phyloP scores from a whole-genome alignment of 1,139 yeast genomes.

The Meyerozyma elateridarum region DNA sequence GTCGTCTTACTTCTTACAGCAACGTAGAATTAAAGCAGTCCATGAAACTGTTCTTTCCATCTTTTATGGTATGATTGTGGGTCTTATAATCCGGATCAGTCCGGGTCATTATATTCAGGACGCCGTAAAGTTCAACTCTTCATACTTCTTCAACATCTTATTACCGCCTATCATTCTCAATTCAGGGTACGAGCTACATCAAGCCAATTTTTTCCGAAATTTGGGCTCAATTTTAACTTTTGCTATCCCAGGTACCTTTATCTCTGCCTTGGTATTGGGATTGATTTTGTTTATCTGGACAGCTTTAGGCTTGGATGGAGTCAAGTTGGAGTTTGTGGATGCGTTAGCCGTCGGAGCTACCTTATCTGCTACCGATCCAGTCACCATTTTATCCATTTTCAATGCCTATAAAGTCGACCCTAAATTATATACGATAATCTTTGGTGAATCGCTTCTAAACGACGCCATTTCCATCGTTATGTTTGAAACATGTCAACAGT shows the following conservation, averaged over 20 bases:
- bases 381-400: constrained; percentile 91
- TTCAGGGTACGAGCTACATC: constrained; percentile 94
- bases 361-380: constrained; percentile 97
- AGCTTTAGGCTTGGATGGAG: constrained; percentile 81
- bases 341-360: constrained; percentile 98
- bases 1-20: constrained; percentile 92
- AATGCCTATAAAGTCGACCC: constrained; percentile 98
- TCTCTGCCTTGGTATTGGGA: constrained; percentile 87
- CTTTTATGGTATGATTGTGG: constrained; percentile 95
- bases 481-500: constrained; percentile 98
- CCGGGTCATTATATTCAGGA: constrained; percentile 98
- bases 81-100: constrained; percentile 77
- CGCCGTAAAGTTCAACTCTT: constrained; percentile 90
- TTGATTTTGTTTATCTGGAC: constrained; percentile 86
- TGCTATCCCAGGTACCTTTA: constrained; percentile 96
- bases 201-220: constrained; percentile 89
- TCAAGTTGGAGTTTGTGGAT: constrained; percentile 86
- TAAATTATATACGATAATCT: constrained; percentile 89
- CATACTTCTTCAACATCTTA: constrained; percentile 88
- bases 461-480: constrained; percentile 98
- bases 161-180: constrained; percentile 95
- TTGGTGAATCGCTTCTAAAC: constrained; percentile 91
- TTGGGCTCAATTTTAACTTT: constrained; percentile 87
- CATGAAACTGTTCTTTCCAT: constrained; percentile 97
- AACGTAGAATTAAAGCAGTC: constrained; percentile 83